Conservation (phyloP, 129 eudicot species). For the Saussurea involucrata region DNA sequence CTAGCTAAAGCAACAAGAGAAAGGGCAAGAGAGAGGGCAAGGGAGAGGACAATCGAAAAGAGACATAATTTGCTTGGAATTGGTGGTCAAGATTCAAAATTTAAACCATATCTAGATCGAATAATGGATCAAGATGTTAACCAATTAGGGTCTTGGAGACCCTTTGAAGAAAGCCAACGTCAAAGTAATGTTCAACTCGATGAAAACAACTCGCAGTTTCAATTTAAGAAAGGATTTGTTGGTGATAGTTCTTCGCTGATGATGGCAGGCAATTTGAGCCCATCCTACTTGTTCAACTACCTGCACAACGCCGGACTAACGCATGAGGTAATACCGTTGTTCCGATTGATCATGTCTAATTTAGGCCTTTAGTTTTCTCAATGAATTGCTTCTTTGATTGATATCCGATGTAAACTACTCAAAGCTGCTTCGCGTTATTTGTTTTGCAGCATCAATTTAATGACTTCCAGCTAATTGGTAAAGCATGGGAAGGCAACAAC, state of each 20-base stretch:
- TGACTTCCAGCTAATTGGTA: conserved; percentile 20
- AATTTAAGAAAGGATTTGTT: conserved; percentile 22
- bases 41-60: conserved; percentile 62
- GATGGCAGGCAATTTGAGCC: conserved; percentile 9
- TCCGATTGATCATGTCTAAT: neutral
- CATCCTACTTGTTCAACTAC: conserved; percentile 11
- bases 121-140: conserved; percentile 13
- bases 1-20: conserved; percentile 53
- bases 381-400: neutral
- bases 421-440: neutral
- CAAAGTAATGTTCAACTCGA: neutral
- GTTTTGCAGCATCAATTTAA: conserved; percentile 21
- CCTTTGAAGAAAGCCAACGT: conserved; percentile 1
- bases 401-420: neutral
- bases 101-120: conserved; percentile 7
- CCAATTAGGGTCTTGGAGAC: conserved; percentile 33
- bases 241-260: conserved; percentile 22
- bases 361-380: too few species aligned
- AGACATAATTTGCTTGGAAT: conserved; percentile 12
- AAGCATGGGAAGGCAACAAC: conserved; percentile 25
- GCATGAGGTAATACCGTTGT: conserved; percentile 27
- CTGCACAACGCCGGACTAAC: conserved; percentile 14
- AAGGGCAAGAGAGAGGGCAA: conserved; percentile 68
- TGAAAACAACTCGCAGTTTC: conserved; percentile 6
- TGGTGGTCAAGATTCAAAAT: conserved; percentile 20